Base-by-base conservation (phyloP, 371 early-diverging fungal genomes). In the Mortierella sp. region DNA sequence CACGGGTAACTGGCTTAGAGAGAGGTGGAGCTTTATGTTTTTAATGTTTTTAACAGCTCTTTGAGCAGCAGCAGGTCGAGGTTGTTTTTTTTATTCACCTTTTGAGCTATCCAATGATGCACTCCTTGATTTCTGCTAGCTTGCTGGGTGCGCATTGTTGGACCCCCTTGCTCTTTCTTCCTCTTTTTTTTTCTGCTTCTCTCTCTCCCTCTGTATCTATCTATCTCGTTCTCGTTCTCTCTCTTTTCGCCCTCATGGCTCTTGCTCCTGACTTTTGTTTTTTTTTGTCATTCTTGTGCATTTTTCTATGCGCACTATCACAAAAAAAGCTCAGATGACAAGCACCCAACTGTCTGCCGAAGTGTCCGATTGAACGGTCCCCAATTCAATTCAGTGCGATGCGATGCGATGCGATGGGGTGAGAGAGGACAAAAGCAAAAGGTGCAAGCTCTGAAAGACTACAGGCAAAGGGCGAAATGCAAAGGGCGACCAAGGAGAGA, bases 71-170 rank as follows among this genome's bases (percentile, higher is more conserved):
- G 26, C 11, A 5, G 0, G 58, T 10, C 3, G 13, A 28, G n/a
- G 8, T 28, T 31, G 31, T 60, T 28, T 28, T 48, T 31, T 34
- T 48, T 48, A 16, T 48, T 48, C 16, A 13, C 50, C 14, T 16
- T 8, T 55, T 63, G 63, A 34, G 31, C 31, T 63, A 28, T 63
- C 34, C 31, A 13, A 58, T 28, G 63, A 31, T 63, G 63, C 63
- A 63, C 63, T 63, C 63, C 34, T 63, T 16, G 63, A 63, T 63
- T 63, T 63, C 63, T 63, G 31, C 31, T 63, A 31, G 34, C 63
- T 63, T 63, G 63, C 34, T 63, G 31, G 63, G 31, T 16, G 31
- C 7, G 31, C 34, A 31, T 31, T 16, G 31, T 63, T 16, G 34
- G 0, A 31, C 19, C 63, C 19, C 63, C 16, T 63, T 31, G 34